Percentiles rank a stretch among this genome's conserved stretches.
Conservation (phyloP, 2,329 filamentous ascomycete genomes). For the Aureobasidium lini region DNA sequence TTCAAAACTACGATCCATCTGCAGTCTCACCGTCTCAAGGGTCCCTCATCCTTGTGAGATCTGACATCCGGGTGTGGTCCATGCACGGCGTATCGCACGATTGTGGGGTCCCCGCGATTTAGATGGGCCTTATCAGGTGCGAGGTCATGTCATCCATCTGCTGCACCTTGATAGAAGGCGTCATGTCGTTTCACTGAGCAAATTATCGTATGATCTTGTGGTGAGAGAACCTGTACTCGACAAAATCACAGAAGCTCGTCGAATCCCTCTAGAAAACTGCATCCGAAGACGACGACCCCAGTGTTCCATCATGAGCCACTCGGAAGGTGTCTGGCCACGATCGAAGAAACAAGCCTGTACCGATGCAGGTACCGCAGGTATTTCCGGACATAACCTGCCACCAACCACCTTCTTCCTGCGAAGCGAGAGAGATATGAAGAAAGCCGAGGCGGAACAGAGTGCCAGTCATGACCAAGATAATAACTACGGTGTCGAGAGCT, state of each 20-base stretch:
- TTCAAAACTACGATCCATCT: too few relatives aligned
- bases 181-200: not conserved
- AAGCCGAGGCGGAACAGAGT: constrained; percentile 21
- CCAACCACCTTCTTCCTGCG: constrained; percentile 55
- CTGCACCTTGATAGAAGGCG: not conserved
- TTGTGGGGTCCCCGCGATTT: not conserved
- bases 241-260: too few relatives aligned
- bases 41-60: too few relatives aligned
- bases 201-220: constrained; percentile 1
- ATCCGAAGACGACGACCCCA: not conserved
- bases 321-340: not conserved
- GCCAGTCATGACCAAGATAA: constrained; percentile 31
- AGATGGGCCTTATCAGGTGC: not conserved
- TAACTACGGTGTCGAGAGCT: constrained; percentile 51
- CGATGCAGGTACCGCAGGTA: constrained; percentile 8
- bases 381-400: constrained; percentile 27
- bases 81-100: not conserved
- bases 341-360: constrained; percentile 1
- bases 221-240: not conserved
- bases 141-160: not conserved
- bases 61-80: not conserved
- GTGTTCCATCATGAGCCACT: not conserved
- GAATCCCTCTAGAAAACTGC: not conserved
- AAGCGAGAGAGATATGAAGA: constrained; percentile 44
- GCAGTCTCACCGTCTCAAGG: not conserved